Evolutionary conservation across 495 filamentous ascomycete species (phyloP).

Genomic region (Penicillium coffeae): DNA sequence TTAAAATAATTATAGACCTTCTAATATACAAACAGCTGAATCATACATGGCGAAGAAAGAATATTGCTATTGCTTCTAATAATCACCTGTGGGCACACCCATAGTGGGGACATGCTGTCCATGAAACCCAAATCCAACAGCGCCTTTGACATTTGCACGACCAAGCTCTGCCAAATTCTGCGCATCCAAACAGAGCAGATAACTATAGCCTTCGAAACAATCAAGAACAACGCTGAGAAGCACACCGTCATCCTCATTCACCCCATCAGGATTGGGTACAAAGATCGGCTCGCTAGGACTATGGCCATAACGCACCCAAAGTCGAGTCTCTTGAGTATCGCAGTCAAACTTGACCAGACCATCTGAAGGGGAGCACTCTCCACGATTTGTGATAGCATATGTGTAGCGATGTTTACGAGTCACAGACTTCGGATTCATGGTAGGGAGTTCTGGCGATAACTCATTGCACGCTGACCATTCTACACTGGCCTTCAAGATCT

Average conservation of each 20-base stretch:
- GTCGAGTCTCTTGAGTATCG: conserved; percentile 39
- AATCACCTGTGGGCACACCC: conserved; percentile 33
- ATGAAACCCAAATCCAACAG: conserved; percentile 69
- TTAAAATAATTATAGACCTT: too few species aligned
- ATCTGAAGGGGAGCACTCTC: conserved; percentile 60
- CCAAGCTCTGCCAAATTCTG: conserved; percentile 62
- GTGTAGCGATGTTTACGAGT: conserved; percentile 58
- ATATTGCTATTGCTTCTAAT: conserved; percentile 10
- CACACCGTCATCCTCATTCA: conserved; percentile 61
- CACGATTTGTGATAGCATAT: conserved; percentile 56
- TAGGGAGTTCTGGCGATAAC: conserved; percentile 58
- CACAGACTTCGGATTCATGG: conserved; percentile 57
- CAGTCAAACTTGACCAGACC: conserved; percentile 66
- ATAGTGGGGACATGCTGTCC: conserved; percentile 51
- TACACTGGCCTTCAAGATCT: conserved; percentile 19
- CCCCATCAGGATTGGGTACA: conserved; percentile 44
- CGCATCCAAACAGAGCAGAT: conserved; percentile 68
- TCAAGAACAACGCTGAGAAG: conserved; percentile 70
- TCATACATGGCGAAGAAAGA: too few species aligned
- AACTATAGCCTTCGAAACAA: conserved; percentile 57
- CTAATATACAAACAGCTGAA: too few species aligned
- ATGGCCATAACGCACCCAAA: conserved; percentile 60
- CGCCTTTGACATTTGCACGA: conserved; percentile 57
- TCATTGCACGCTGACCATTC: conserved; percentile 32
- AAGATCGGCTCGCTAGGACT: conserved; percentile 75